Evolutionary conservation across 768 basidiomycete species (phyloP).

Genomic region (Lentinula guzmanii): DNA sequence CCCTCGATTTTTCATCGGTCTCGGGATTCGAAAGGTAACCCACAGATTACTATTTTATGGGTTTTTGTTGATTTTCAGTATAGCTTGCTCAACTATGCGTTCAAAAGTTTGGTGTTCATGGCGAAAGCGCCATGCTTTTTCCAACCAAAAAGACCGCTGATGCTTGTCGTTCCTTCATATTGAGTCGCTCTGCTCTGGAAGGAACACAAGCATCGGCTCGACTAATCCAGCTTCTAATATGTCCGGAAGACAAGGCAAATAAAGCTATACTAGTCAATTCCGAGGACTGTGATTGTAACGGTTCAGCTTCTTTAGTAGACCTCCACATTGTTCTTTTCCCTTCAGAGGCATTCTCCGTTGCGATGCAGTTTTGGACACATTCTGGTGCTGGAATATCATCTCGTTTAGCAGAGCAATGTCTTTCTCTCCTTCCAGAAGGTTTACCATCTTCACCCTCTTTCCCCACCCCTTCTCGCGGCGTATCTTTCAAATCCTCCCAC

Average conservation of each 20-base stretch:
- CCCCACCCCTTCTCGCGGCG: constrained; percentile 18
- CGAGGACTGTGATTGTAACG: constrained; percentile 18
- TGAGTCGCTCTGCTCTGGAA: constrained; percentile 36
- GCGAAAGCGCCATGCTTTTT: constrained; percentile 76
- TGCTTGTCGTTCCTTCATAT: constrained; percentile 69
- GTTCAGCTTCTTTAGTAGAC: constrained; percentile 35
- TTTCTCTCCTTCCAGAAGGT: constrained; percentile 58
- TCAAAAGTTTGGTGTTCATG: constrained; percentile 65
- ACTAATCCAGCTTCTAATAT: constrained; percentile 67
- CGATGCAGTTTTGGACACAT: constrained; percentile 97
- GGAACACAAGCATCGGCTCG: constrained; percentile 43
- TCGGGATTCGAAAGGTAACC: constrained; percentile 76
- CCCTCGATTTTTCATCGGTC: constrained; percentile 91
- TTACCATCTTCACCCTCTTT: constrained; percentile 23
- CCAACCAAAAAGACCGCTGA: constrained; percentile 69
- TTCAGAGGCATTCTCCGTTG: constrained; percentile 48
- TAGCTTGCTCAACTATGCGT: constrained; percentile 78
- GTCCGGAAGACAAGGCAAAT: constrained; percentile 44
- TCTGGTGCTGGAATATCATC: constrained; percentile 87
- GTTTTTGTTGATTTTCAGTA: not conserved
- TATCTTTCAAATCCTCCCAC: constrained; percentile 41
- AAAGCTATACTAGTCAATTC: constrained; percentile 17
- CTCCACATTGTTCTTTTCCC: constrained; percentile 84
- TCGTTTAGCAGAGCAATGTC: constrained; percentile 76
- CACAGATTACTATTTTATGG: not conserved